phyloP scores from a whole-genome alignment of 805 yeast species.

The Cyberlindnera subsufficiens region DNA sequence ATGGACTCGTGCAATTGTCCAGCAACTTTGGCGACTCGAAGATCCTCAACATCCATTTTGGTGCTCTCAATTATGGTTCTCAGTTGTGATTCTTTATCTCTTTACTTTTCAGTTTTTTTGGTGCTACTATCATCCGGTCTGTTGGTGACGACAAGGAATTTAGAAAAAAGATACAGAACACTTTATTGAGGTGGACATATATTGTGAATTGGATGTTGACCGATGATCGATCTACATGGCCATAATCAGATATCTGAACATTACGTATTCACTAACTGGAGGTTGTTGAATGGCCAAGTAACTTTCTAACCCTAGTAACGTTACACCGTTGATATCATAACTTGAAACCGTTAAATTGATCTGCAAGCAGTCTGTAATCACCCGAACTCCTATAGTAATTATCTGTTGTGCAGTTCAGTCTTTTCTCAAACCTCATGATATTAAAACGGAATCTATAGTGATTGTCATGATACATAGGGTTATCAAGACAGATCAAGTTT shows the following conservation, averaged over 20 bases:
- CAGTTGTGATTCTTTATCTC: background rate
- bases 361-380: slow-evolving; percentile 6
- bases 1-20: slow-evolving; percentile 6
- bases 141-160: too few species aligned
- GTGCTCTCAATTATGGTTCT: background rate
- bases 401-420: slow-evolving; percentile 3
- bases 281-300: too few species aligned
- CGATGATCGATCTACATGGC: too few species aligned
- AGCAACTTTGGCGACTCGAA: slow-evolving; percentile 16
- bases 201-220: too few species aligned
- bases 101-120: slow-evolving; percentile 2
- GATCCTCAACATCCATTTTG: slow-evolving; percentile 15
- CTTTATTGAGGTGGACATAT: too few species aligned
- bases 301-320: too few species aligned
- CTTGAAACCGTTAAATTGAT: background rate
- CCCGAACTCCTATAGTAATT: slow-evolving; percentile 10
- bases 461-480: slow-evolving; percentile 16
- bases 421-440: slow-evolving; percentile 8
- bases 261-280: too few species aligned
- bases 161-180: too few species aligned
- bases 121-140: background rate
- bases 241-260: too few species aligned
- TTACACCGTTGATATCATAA: too few species aligned
- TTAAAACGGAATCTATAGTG: slow-evolving; percentile 6
- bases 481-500: slow-evolving; percentile 15